phyloP scores from a whole-genome alignment of 495 filamentous ascomycete species.

The Tuber microsphaerosporum region DNA sequence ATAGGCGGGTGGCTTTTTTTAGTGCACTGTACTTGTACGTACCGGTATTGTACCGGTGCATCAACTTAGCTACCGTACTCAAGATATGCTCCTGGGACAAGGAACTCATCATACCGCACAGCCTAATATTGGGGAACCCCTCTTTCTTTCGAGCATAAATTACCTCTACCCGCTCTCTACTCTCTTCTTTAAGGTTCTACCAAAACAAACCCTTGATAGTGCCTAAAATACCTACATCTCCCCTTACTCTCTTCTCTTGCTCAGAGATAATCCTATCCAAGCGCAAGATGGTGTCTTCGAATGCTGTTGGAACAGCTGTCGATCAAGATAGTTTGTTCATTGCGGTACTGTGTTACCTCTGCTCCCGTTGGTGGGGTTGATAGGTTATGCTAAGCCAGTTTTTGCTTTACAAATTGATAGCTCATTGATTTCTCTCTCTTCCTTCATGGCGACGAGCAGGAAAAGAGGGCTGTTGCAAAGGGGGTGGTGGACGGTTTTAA shows the following conservation, averaged over 20 bases:
- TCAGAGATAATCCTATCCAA: background rate
- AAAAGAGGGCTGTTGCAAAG: slow-evolving; percentile 60
- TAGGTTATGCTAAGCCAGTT: background rate
- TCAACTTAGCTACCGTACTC: background rate
- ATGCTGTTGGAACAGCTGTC: slow-evolving; percentile 50
- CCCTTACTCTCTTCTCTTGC: background rate
- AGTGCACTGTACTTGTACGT: too few species aligned
- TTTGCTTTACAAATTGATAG: slow-evolving; percentile 45
- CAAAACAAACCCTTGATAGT: background rate
- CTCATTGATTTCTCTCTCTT: slow-evolving; percentile 81
- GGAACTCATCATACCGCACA: background rate
- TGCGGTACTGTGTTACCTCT: slow-evolving; percentile 49
- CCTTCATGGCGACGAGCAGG: slow-evolving; percentile 54
- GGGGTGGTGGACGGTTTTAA: slow-evolving; percentile 74
- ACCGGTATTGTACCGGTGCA: too few species aligned
- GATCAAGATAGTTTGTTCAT: slow-evolving; percentile 61
- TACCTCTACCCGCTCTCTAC: background rate
- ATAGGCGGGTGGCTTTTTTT: background rate
- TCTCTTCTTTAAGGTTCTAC: background rate
- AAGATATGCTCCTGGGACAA: background rate
- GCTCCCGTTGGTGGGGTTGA: background rate
- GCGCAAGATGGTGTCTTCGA: slow-evolving; percentile 16
- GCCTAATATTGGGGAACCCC: background rate
- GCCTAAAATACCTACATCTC: background rate
- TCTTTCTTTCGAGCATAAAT: background rate